Evolutionary conservation across 305 asterid species (phyloP).

Genomic region (Fraxinus greggii): DNA sequence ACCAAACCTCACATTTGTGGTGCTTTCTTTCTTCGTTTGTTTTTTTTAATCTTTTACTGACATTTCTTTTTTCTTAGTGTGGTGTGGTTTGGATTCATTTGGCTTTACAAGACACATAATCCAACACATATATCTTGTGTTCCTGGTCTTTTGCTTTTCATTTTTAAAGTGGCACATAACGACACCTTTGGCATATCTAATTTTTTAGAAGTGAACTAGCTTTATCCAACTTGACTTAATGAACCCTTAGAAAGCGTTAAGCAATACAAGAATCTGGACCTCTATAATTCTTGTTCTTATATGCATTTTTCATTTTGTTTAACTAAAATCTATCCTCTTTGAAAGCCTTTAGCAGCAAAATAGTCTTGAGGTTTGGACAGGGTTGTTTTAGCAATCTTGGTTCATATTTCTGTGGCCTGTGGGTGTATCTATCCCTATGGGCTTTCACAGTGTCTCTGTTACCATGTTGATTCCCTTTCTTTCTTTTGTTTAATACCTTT

Average conservation of each 20-base stretch:
- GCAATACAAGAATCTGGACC: neutral
- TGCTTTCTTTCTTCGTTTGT: neutral
- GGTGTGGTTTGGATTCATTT: neutral
- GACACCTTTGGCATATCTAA: neutral
- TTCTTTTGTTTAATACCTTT: constrained; percentile 2
- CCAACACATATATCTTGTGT: neutral
- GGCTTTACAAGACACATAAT: neutral
- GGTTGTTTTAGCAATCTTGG: neutral
- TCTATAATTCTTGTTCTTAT: neutral
- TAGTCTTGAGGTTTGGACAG: neutral
- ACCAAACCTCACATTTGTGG: neutral
- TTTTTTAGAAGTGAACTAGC: neutral
- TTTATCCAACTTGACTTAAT: neutral
- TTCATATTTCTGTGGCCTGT: neutral
- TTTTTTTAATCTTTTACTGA: neutral
- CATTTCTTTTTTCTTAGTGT: neutral
- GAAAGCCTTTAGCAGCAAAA: neutral
- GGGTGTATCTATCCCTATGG: neutral
- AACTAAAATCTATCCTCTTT: neutral
- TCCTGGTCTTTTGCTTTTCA: neutral
- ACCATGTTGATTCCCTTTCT: neutral
- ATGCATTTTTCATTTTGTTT: neutral
- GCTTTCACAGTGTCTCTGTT: constrained; percentile 4
- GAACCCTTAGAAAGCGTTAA: neutral
- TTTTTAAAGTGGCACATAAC: neutral